A percentile compares a stretch with the other conserved stretches of the same genome.
Evolutionary conservation across 73 alveolate species (phyloP).

Genomic region (Paraurostyla sp.): DNA sequence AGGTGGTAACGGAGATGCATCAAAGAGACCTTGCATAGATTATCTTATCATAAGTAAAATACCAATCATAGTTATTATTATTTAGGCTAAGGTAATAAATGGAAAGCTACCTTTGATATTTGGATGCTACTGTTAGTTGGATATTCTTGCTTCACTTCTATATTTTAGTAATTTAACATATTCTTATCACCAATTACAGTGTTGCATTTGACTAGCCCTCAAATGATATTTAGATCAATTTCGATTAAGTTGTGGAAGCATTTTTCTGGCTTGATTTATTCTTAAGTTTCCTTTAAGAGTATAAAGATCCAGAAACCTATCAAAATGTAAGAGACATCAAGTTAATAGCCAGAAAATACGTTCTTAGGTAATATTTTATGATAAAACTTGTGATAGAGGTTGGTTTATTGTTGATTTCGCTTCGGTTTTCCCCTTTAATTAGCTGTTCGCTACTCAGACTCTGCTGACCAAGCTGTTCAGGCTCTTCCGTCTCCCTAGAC

Average conservation of each 20-base stretch:
- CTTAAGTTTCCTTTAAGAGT: conserved; percentile 85
- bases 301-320: conserved; percentile 91
- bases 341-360: conserved; percentile 82
- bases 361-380: conserved; percentile 36
- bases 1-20: background rate
- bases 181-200: background rate
- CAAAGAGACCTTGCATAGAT: background rate
- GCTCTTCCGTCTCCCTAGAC: conserved; percentile 87
- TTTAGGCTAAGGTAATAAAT: conserved; percentile 59
- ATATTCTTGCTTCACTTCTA: conserved; percentile 72
- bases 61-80: conserved; percentile 45
- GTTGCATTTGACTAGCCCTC: conserved; percentile 63
- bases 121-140: conserved; percentile 68
- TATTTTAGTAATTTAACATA: conserved; percentile 27
- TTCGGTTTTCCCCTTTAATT: conserved; percentile 88
- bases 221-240: background rate
- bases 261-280: conserved; percentile 62
- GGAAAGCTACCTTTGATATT: conserved; percentile 76
- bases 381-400: conserved; percentile 57
- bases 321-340: conserved; percentile 84
- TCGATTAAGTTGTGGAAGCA: conserved; percentile 68
- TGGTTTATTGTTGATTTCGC: conserved; percentile 92
- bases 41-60: background rate
- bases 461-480: conserved; percentile 80
- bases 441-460: conserved; percentile 66